Percentiles rank a stretch among this genome's conserved stretches.
Conservation (phyloP, 116 monocot genomes). For the Iris pallida region DNA sequence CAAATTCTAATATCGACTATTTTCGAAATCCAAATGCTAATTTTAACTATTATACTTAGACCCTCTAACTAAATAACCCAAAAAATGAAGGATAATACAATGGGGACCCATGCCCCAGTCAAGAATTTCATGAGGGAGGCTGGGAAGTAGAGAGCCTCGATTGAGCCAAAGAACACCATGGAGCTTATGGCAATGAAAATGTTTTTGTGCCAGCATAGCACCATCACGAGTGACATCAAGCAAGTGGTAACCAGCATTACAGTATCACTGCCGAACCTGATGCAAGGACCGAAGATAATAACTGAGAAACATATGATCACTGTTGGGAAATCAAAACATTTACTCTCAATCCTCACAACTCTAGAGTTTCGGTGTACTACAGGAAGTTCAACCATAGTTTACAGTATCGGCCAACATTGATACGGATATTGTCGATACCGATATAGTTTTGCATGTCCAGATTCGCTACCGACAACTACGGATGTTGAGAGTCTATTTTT, state of each 20-base stretch:
- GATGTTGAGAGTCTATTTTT: no score
- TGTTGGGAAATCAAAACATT: no score
- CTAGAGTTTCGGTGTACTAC: no score
- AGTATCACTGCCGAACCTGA: conserved; percentile 25
- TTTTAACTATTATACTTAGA: conserved; percentile 1
- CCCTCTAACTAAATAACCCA: conserved; percentile 28
- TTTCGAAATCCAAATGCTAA: conserved; percentile 3
- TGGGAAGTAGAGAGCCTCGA: conserved; percentile 80
- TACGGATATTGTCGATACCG: no score
- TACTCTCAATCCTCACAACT: no score
- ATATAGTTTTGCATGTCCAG: no score
- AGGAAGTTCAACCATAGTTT: no score
- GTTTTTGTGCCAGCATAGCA: conserved; percentile 68
- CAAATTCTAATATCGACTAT: no score
- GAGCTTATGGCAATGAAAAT: conserved; percentile 52
- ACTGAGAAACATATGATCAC: no score
- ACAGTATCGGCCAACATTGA: no score
- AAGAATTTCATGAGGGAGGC: conserved; percentile 82
- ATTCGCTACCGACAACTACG: no score
- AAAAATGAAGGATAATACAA: conserved; percentile 68
- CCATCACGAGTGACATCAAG: conserved; percentile 80
- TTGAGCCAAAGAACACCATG: conserved; percentile 67
- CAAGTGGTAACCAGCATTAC: conserved; percentile 94
- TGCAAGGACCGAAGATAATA: no score
- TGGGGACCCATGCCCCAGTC: conserved; percentile 86